Percentiles rank a stretch among this genome's conserved stretches.
Conservation (phyloP, 208 protist genomes). For the Leishmania major region DNA sequence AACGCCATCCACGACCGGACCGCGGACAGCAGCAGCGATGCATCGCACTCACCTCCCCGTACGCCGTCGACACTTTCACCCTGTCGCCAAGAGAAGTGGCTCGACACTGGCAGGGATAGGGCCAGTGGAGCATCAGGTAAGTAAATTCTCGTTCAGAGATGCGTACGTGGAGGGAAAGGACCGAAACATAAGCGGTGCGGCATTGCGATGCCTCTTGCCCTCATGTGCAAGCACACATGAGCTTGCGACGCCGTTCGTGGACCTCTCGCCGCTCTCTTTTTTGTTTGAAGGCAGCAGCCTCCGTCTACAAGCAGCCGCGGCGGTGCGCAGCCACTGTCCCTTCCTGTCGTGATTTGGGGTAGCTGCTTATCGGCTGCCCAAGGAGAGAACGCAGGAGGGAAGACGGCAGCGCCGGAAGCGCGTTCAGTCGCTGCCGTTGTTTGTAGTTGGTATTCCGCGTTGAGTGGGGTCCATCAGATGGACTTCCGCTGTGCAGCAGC, state of each 20-base stretch:
- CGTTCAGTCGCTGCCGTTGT: background rate
- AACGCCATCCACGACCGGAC: background rate
- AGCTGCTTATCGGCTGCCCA: background rate
- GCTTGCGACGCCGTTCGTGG: background rate
- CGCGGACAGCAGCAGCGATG: background rate
- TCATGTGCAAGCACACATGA: background rate
- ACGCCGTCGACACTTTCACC: background rate
- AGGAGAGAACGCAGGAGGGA: background rate
- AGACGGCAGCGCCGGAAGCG: background rate
- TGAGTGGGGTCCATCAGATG: background rate
- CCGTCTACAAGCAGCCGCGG: background rate
- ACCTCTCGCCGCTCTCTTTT: background rate
- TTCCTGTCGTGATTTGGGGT: background rate
- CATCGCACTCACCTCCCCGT: background rate
- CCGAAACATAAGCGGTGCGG: background rate
- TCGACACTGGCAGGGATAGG: background rate
- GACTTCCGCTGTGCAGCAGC: background rate
- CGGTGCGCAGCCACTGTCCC: background rate
- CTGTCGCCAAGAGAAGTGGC: background rate
- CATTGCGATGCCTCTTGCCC: background rate
- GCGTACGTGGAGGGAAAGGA: background rate
- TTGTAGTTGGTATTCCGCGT: background rate
- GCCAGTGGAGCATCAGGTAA: background rate
- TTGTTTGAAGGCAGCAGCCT: background rate
- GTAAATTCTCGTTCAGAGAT: background rate